These are phyloP conservation scores for Ilex paraguariensis DNA, from an alignment of 305 asterid genomes.

Conservation along the genomic window DNA sequence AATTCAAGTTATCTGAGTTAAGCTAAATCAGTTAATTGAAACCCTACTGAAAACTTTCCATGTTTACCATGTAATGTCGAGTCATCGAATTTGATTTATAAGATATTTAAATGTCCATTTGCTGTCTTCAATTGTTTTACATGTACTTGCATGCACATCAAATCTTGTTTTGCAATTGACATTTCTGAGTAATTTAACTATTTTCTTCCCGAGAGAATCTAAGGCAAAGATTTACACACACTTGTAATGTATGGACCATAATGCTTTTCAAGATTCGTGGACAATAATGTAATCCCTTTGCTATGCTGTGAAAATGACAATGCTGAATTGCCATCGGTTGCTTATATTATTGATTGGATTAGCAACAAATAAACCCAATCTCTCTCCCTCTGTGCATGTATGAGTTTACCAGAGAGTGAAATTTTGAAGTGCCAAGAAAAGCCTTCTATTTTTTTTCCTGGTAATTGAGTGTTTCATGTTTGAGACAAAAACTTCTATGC, in stretches of 20 bases:
- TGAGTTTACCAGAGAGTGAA: too few relatives aligned
- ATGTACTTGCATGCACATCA: constrained; percentile 9
- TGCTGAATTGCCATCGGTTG: background rate
- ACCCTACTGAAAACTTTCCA: too few relatives aligned
- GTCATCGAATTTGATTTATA: background rate
- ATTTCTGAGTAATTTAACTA: background rate
- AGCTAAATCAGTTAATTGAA: too few relatives aligned
- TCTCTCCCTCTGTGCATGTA: too few relatives aligned
- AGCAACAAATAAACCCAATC: background rate
- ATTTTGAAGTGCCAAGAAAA: too few relatives aligned
- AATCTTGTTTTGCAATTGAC: background rate
- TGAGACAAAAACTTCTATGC: too few relatives aligned
- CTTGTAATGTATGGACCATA: background rate
- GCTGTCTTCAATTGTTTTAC: background rate
- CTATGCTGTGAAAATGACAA: background rate
- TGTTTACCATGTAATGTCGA: background rate
- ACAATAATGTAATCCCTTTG: too few relatives aligned
- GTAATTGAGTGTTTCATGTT: too few relatives aligned
- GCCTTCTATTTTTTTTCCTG: too few relatives aligned
- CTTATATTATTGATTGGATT: background rate
- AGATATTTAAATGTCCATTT: background rate
- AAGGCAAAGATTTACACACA: background rate
- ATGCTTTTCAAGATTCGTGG: too few relatives aligned
- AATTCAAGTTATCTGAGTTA: too few relatives aligned
- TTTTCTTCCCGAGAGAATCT: too few relatives aligned